Base-by-base conservation (phyloP, 768 basidiomycete genomes). In the Leccinum longicurvipes region DNA sequence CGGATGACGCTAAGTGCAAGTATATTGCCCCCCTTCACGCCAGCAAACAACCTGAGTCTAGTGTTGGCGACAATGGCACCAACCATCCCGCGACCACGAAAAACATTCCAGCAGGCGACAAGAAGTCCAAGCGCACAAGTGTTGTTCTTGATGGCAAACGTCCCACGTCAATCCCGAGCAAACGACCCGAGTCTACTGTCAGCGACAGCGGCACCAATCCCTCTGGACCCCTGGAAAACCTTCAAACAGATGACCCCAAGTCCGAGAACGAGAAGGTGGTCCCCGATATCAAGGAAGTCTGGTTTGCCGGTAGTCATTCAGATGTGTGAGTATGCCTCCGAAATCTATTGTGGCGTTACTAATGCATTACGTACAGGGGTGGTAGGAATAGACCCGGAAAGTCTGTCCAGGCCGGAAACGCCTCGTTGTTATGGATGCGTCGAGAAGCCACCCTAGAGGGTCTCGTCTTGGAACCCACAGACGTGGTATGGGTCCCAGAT, bases 241-340 rank as follows among this genome's bases (percentile, higher is more conserved):
- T 23, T n/a, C n/a, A n/a, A n/a, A n/a, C n/a, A n/a, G n/a, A n/a
- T n/a, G n/a, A n/a, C n/a, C n/a, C n/a, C n/a, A n/a, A n/a, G n/a
- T n/a, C 34, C 34, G n/a, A 36, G 34, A 36, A n/a, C 34, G 17
- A 39, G 36, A n/a, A 39, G n/a, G 9, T 39, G 36, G 36, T n/a
- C n/a, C 21, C 56, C n/a, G 65, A 69, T 2, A 57, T 85, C n/a
- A 75, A 81, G 52, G 85, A 88, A 62, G 86, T 88, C 2, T 87
- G 86, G 85, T 87, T 87, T 64, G 72, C 83, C 1, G 84, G 77
- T 1, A 66, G 71, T 29, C 77, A 77, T 34, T 66, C 66, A 19
- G 76, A 77, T 59, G 63, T 56, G 76, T 73, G 24, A 11, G 62
- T 53, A 14, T 15, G 12, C 24, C 10, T 39, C 34, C 3, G 1